A percentile compares a stretch with the other conserved stretches of the same genome.
Evolutionary conservation across 192 early-diverging fungal genomes (phyloP).

Genomic region (Coemansia sp.): DNA sequence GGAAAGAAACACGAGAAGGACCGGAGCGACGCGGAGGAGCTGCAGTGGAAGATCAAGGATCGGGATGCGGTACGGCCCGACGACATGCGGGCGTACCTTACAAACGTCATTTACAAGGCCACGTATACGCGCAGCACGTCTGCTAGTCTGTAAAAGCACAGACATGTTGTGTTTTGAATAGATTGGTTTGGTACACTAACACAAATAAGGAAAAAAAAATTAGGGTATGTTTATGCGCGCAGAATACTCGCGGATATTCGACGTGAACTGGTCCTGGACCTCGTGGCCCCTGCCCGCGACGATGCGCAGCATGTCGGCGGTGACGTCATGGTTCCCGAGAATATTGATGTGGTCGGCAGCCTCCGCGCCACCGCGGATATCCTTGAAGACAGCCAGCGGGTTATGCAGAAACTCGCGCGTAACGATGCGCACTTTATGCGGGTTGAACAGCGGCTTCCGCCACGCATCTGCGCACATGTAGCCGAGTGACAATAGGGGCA

Average conservation of each 20-base stretch:
- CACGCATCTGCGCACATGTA: slow-evolving; percentile 89
- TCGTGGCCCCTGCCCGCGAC: slow-evolving; percentile 50
- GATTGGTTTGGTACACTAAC: no score
- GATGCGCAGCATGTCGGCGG: slow-evolving; percentile 57
- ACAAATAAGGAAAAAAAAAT: no score
- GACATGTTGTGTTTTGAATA: no score
- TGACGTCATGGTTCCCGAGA: slow-evolving; percentile 74
- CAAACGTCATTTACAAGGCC: slow-evolving; percentile 31
- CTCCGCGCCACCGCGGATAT: slow-evolving; percentile 70
- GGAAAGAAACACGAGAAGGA: slow-evolving; percentile 12
- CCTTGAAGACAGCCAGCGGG: slow-evolving; percentile 55
- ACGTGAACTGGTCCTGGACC: slow-evolving; percentile 40
- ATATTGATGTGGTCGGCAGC: slow-evolving; percentile 88
- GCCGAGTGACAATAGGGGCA: slow-evolving; percentile 79
- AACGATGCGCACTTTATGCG: slow-evolving; percentile 65
- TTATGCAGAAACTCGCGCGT: slow-evolving; percentile 70
- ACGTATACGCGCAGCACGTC: slow-evolving; percentile 11
- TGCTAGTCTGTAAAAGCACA: slow-evolving; percentile 21
- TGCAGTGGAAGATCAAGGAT: slow-evolving; percentile 47
- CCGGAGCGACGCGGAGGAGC: slow-evolving; percentile 9
- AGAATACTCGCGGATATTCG: slow-evolving; percentile 49
- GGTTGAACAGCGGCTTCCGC: slow-evolving; percentile 80
- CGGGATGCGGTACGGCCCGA: slow-evolving; percentile 34
- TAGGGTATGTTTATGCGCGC: slow-evolving; percentile 30
- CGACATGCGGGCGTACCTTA: slow-evolving; percentile 33